Conservation (phyloP, 805 yeast species). For the Hanseniaspora nectarophila region DNA sequence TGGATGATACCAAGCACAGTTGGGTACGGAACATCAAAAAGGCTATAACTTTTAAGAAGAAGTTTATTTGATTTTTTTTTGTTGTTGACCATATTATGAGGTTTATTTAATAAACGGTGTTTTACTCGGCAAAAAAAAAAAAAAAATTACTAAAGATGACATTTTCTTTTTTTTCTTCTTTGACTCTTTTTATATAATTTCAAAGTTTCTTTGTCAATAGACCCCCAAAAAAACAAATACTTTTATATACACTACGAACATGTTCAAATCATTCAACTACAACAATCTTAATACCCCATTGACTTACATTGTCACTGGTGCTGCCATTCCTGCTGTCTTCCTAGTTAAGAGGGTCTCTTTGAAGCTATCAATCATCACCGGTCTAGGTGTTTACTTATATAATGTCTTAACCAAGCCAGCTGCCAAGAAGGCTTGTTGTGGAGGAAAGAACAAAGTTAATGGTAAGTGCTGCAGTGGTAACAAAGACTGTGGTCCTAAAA, state of each 20-base stretch:
- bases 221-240: not conserved
- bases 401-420: not conserved
- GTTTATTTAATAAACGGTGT: not conserved
- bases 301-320: constrained; percentile 1
- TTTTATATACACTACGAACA: not conserved
- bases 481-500: not conserved
- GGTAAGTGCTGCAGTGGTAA: constrained; percentile 11
- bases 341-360: constrained; percentile 1
- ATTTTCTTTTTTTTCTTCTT: not conserved
- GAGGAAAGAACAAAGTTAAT: constrained; percentile 10
- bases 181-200: too few relatives aligned
- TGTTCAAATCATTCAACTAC: not conserved
- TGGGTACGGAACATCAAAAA: constrained; percentile 76
- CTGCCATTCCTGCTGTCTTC: not conserved
- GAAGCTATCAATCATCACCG: constrained; percentile 5
- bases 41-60: constrained; percentile 35
- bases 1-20: constrained; percentile 40
- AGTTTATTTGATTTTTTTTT: not conserved
- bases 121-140: not conserved
- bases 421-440: constrained; percentile 13
- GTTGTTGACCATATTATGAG: too few relatives aligned
- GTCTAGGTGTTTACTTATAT: not conserved
- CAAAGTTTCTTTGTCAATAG: not conserved
- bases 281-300: constrained; percentile 8
- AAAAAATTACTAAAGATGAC: too few relatives aligned